Base-by-base conservation (phyloP, 2,329 filamentous ascomycete species). In the Fusarium stilboides region DNA sequence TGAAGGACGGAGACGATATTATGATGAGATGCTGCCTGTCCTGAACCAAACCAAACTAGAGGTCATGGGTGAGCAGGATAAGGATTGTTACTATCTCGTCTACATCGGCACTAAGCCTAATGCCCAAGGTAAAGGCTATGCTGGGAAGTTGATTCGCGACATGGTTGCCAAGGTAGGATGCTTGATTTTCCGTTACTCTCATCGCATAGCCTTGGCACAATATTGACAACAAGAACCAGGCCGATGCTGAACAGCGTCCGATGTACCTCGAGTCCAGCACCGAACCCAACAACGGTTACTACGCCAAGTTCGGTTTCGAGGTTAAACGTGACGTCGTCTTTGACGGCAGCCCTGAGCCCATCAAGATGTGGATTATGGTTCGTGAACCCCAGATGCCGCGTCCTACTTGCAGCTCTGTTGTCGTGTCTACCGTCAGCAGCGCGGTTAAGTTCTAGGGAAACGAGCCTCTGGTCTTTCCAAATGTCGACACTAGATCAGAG, bases 221-320 rank as follows among this genome's bases (percentile, higher is more conserved):
- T 52, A 13, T 55, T 59, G 37, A 45, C 36, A 36, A n/a, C 26
- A 19, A 49, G 6, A n/a, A 22, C 12, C 20, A 90, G 86, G 92
- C 92, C 44, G 93, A 96, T 77, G 79, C 79, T 17, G 89, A 93
- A 74, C 86, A 87, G 46, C 85, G 87, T 42, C 85, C 89, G 24
- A 90, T 92, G 71, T 97, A 96, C 76, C 87, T 97, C 50, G 93
- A 97, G 83, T 93, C 91, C 67, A 93, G 90, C 77, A 89, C 92
- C 61, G 81, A 80, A 59, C 81, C 81, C 65, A 96, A 95, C 77
- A 87, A 89, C 67, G 78, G 80, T 34, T 93, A 94, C 78, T 97
- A 96, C 78, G 82, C 86, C 69, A 91, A 90, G 78, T 90, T 93
- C 78, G 92, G 92, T 31, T 97, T 95, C 78, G 86, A 89, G 76